Percentiles rank a stretch among this genome's conserved stretches.
phyloP scores from a whole-genome alignment of 1,284 basidiomycete genomes.

The Ustilago nuda region DNA sequence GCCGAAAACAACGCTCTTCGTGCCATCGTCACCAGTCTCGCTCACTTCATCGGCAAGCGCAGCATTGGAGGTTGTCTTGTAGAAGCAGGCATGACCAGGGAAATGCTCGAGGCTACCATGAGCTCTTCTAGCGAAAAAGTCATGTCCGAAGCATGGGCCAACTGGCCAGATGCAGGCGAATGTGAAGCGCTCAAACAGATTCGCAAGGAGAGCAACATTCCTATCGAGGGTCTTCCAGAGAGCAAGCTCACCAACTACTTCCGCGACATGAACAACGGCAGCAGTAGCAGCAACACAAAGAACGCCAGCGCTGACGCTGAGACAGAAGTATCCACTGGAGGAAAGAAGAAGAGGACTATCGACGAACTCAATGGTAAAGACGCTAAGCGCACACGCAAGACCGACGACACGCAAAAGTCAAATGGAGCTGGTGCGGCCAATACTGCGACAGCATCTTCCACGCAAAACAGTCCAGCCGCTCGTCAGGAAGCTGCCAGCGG shows the following conservation, averaged over 20 bases:
- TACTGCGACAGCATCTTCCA: slow-evolving; percentile 13
- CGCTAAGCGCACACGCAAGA: slow-evolving; percentile 37
- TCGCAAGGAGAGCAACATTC: slow-evolving; percentile 59
- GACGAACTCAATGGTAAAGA: slow-evolving; percentile 24
- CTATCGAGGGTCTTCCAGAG: slow-evolving; percentile 61
- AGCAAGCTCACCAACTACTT: slow-evolving; percentile 40
- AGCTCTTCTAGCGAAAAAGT: slow-evolving; percentile 52
- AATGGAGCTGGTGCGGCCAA: slow-evolving; percentile 1
- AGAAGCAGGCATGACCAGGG: slow-evolving; percentile 46
- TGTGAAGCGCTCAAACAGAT: slow-evolving; percentile 58
- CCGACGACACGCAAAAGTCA: slow-evolving; percentile 5
- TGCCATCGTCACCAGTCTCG: slow-evolving; percentile 48
- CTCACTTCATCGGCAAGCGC: slow-evolving; percentile 56
- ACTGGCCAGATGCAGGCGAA: slow-evolving; percentile 61
- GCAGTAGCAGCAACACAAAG: background rate
- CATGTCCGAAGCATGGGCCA: slow-evolving; percentile 60
- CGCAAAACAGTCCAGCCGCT: slow-evolving; percentile 20
- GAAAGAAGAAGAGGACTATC: slow-evolving; percentile 33
- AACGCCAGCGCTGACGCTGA: background rate
- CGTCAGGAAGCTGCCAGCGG: background rate
- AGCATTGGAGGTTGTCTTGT: slow-evolving; percentile 55
- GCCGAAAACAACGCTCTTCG: slow-evolving; percentile 63
- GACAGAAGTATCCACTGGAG: slow-evolving; percentile 2
- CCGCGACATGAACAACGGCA: slow-evolving; percentile 16
- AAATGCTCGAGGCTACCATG: slow-evolving; percentile 52